A percentile compares a stretch with the other conserved stretches of the same genome.
These are phyloP conservation scores for Trypanosoma melophagium DNA, from an alignment of 208 protist species.

Conservation along the genomic window DNA sequence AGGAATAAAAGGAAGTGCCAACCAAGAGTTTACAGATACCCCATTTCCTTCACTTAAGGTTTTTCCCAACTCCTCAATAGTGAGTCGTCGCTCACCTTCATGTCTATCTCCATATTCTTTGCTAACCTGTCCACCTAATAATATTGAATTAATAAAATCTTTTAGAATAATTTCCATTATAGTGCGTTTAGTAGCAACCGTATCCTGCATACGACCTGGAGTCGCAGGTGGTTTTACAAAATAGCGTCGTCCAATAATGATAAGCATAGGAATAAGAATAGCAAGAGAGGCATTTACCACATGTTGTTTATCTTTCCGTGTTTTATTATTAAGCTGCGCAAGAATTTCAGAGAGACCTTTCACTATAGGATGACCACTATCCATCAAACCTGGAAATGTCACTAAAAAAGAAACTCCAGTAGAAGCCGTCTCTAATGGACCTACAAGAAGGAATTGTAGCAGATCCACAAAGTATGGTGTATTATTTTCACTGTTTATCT, in stretches of 20 bases:
- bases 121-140: slow-evolving; percentile 1
- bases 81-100: background rate
- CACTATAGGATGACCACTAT: slow-evolving; percentile 18
- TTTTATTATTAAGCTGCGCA: background rate
- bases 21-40: slow-evolving; percentile 10
- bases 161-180: slow-evolving; percentile 26
- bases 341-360: slow-evolving; percentile 7
- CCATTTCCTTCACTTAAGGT: slow-evolving; percentile 24
- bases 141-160: slow-evolving; percentile 16
- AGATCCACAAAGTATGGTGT: slow-evolving; percentile 20
- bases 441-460: slow-evolving; percentile 24
- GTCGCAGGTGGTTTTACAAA: slow-evolving; percentile 27
- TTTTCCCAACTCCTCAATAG: slow-evolving; percentile 1
- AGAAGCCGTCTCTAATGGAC: slow-evolving; percentile 23
- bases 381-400: slow-evolving; percentile 22
- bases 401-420: slow-evolving; percentile 9
- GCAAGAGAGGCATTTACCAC: background rate
- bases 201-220: slow-evolving; percentile 14
- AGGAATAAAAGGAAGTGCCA: slow-evolving; percentile 17
- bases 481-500: slow-evolving; percentile 2
- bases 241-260: slow-evolving; percentile 20
- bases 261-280: slow-evolving; percentile 23
- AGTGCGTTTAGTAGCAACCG: slow-evolving; percentile 24
- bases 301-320: slow-evolving; percentile 3
- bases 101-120: background rate